Conservation (phyloP, 169 alveolate species). For the Cryptosporidium xiaoi region DNA sequence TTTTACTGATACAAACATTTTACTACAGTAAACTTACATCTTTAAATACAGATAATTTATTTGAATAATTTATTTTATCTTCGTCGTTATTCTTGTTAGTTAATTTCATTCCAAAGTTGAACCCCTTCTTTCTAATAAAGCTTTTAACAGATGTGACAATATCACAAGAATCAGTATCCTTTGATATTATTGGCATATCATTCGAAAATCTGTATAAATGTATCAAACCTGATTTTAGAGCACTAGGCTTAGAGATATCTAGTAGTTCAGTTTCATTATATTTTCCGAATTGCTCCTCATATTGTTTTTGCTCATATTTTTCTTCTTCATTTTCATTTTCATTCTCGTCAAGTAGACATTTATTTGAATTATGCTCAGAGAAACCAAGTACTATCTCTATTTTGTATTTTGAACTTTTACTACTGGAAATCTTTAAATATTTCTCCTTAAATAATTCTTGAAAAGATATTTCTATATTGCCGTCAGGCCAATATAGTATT, state of each 20-base stretch:
- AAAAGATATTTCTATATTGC: slow-evolving; percentile 16
- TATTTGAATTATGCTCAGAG: neutral
- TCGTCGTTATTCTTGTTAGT: neutral
- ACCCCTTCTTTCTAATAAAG: slow-evolving; percentile 21
- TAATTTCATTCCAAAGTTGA: slow-evolving; percentile 27
- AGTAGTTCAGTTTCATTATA: neutral
- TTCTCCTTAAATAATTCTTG: slow-evolving; percentile 20
- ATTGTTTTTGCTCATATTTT: slow-evolving; percentile 4
- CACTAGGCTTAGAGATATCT: neutral
- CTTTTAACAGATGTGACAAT: slow-evolving; percentile 39
- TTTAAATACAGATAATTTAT: neutral
- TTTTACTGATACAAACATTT: neutral
- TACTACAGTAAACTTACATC: slow-evolving; percentile 25
- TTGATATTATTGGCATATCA: slow-evolving; percentile 62
- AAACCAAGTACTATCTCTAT: slow-evolving; percentile 44
- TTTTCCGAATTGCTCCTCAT: neutral
- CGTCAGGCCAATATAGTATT: neutral
- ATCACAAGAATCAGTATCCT: slow-evolving; percentile 39
- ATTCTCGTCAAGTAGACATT: neutral
- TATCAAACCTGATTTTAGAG: slow-evolving; percentile 17
- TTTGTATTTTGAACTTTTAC: slow-evolving; percentile 34
- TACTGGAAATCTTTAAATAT: neutral
- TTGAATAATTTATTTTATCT: neutral
- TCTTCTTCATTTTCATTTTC: neutral
- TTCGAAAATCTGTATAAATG: slow-evolving; percentile 43